Percentiles rank a stretch among this genome's conserved stretches.
These are phyloP conservation scores for Starmera amethionina DNA, from an alignment of 805 yeast species.

Conservation along the genomic window DNA sequence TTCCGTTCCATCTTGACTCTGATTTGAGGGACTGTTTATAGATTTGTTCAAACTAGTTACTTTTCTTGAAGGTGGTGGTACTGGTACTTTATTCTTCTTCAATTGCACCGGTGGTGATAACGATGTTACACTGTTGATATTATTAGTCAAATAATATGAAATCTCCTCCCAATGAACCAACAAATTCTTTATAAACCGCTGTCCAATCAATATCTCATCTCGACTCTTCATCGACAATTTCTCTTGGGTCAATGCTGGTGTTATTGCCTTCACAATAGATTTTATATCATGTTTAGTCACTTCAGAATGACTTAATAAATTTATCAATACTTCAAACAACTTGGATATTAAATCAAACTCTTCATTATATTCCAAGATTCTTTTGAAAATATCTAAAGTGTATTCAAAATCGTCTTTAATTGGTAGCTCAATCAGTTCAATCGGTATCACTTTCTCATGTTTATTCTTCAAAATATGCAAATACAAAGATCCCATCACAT, in stretches of 20 bases:
- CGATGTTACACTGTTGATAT: conserved; percentile 1
- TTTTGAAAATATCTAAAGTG: conserved; percentile 27
- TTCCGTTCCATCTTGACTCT: not conserved
- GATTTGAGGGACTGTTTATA: conserved; percentile 2
- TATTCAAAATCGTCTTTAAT: conserved; percentile 38
- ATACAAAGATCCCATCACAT: conserved; percentile 31
- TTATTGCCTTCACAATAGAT: conserved; percentile 14
- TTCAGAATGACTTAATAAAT: conserved; percentile 25
- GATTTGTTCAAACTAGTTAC: too few relatives aligned
- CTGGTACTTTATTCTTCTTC: not conserved
- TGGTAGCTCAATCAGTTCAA: conserved; percentile 40
- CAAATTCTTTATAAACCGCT: conserved; percentile 42
- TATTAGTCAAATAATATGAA: conserved; percentile 7
- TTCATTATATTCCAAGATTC: conserved; percentile 22
- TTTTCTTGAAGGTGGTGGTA: not conserved
- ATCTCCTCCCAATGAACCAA: conserved; percentile 39
- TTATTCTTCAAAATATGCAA: conserved; percentile 39
- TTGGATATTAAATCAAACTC: conserved; percentile 25
- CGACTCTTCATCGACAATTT: conserved; percentile 29
- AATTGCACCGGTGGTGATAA: conserved; percentile 1
- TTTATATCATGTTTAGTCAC: conserved; percentile 32
- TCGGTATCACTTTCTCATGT: conserved; percentile 44
- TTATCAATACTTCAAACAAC: conserved; percentile 36
- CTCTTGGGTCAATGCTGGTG: conserved; percentile 48
- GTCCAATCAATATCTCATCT: conserved; percentile 40